Base-by-base conservation (phyloP, 805 yeast species). In the Saccharomycopsis olivae region DNA sequence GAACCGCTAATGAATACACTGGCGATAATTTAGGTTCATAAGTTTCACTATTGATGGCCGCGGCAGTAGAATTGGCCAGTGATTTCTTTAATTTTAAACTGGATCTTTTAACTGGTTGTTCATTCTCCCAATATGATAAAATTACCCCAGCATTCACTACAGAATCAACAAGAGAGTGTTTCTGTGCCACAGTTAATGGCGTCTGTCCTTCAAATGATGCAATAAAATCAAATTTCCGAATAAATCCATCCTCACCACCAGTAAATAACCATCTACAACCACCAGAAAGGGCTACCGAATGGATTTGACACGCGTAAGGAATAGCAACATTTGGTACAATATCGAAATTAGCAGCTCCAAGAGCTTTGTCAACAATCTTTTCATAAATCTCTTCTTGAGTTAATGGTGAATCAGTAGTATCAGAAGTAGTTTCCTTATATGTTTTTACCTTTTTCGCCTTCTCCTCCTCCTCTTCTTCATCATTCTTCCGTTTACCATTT, bases 201-300 rank as follows among this genome's bases (percentile, higher is more conserved):
- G 80, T 65, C 49, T 81, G 82, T 14, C 96, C 96, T 52, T 83
- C 88, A 18, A 92, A 71, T 1, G 96, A 81, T 25, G 79, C 80
- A 29, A 78, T 69, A 47, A 92, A 79, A 59, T 92, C 95, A 60
- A 80, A 92, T 54, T 83, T 87, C 35, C 98, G 66, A 25, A 92
- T 82, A 51, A 77, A 84, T 3, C 98, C 98, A 58, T 92, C 98
- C 49, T 82, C 89, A 8, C 97, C 97, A 16, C 98, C 98, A 1
- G 95, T 79, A 51, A 88, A 80, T 29, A 92, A 65, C 80, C 87
- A 88, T 53, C 78, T 78, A 31, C 87, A 78, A 4, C 94, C 94
- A 51, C 72, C 74, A 1, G 94, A 73, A 34, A 86, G 63, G 2
- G 88, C 79, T 27, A 89, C 50, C 2, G 92, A 71, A 58, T 86